Evolutionary conservation across 352 stramenopile genomes (phyloP).

Genomic region (Globisporangium yorkense): DNA sequence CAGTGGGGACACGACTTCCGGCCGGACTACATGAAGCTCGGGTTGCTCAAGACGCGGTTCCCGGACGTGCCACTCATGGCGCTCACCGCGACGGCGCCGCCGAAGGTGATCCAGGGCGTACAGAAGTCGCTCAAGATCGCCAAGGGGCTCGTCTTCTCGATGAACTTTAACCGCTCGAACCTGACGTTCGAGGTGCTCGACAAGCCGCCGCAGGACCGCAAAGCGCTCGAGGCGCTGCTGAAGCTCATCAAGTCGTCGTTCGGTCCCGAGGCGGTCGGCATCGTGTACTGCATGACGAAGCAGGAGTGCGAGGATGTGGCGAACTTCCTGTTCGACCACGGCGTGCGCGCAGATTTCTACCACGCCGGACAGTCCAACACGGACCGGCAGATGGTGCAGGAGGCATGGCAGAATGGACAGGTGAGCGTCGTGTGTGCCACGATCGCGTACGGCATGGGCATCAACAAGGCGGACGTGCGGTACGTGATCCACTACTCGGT

Average conservation of each 20-base stretch:
- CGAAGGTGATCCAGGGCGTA: conserved; percentile 79
- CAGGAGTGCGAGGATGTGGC: conserved; percentile 92
- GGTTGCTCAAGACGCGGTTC: conserved; percentile 87
- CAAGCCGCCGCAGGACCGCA: conserved; percentile 40
- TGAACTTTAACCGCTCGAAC: conserved; percentile 92
- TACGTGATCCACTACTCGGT: conserved; percentile 92
- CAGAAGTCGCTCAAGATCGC: conserved; percentile 71
- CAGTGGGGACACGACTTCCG: conserved; percentile 89
- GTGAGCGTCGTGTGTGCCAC: conserved; percentile 92
- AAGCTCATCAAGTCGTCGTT: conserved; percentile 53
- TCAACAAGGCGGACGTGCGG: conserved; percentile 93
- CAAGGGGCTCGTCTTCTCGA: conserved; percentile 84
- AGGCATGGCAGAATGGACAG: conserved; percentile 67
- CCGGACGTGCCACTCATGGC: conserved; percentile 90
- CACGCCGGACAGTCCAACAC: conserved; percentile 83
- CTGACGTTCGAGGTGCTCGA: conserved; percentile 88
- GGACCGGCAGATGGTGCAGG: conserved; percentile 74
- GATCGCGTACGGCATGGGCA: conserved; percentile 95
- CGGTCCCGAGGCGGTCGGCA: conserved; percentile 51
- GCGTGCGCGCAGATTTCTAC: conserved; percentile 90
- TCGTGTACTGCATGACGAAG: conserved; percentile 94
- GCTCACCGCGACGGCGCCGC: conserved; percentile 87
- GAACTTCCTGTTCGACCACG: conserved; percentile 80
- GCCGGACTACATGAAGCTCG: conserved; percentile 91
- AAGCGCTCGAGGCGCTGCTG: conserved; percentile 50